A percentile compares a stretch with the other conserved stretches of the same genome.
These are phyloP conservation scores for Dactylellina haptotyla DNA, from an alignment of 2,329 filamentous ascomycete species.

Conservation along the genomic window DNA sequence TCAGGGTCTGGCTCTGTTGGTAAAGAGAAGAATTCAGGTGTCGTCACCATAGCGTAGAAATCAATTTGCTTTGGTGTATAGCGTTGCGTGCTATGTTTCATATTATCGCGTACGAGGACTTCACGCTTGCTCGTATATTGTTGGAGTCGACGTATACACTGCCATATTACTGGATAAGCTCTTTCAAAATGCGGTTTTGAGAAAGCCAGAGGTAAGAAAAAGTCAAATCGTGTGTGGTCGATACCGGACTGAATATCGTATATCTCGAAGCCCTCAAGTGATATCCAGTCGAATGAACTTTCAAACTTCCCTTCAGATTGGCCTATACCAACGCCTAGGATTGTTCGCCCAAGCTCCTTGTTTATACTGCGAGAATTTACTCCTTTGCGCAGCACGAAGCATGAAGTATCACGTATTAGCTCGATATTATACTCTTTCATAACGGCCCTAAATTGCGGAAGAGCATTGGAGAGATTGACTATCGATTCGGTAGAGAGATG, in stretches of 20 bases:
- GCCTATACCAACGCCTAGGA: background rate
- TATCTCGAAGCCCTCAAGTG: conserved; percentile 2
- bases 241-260: background rate
- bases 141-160: background rate
- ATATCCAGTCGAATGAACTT: conserved; percentile 13
- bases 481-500: background rate
- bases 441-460: background rate
- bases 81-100: background rate
- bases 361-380: background rate
- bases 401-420: background rate
- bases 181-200: background rate
- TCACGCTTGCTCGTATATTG: background rate
- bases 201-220: conserved; percentile 2
- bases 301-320: background rate
- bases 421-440: background rate
- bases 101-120: too few relatives aligned
- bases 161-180: background rate
- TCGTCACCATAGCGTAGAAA: background rate
- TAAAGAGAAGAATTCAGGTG: background rate
- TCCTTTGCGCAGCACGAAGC: background rate
- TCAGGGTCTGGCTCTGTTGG: background rate
- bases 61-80: background rate
- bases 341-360: background rate
- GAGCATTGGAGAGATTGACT: background rate
- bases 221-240: background rate